phyloP scores from a whole-genome alignment of 352 stramenopile genomes.

The Pilasporangium apinafurcum region DNA sequence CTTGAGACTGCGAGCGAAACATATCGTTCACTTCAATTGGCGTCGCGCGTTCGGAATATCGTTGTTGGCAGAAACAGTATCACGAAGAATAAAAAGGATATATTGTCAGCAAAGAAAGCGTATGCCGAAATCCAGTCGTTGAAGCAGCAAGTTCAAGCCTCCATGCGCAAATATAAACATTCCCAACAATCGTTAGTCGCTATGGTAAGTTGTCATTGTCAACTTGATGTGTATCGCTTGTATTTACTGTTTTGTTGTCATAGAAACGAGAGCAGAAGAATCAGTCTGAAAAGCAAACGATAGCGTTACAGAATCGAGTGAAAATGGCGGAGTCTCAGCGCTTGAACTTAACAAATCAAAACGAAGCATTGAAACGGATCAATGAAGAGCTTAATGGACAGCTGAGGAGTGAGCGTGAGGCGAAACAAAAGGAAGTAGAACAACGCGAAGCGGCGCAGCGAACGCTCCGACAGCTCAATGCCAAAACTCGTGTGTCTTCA shows the following conservation, averaged over 20 bases:
- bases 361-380: conserved; percentile 54
- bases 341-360: conserved; percentile 52
- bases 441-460: conserved; percentile 67
- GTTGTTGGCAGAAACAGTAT: conserved; percentile 76
- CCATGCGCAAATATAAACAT: conserved; percentile 80
- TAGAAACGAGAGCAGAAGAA: conserved; percentile 91
- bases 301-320: conserved; percentile 66
- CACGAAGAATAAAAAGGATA: conserved; percentile 81
- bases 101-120: conserved; percentile 89
- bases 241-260: conserved; percentile 17
- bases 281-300: conserved; percentile 86
- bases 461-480: conserved; percentile 52
- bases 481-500: conserved; percentile 57
- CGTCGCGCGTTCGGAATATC: conserved; percentile 73
- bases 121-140: conserved; percentile 93
- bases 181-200: conserved; percentile 88
- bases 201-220: conserved; percentile 67
- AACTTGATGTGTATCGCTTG: conserved; percentile 2
- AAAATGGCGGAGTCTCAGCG: conserved; percentile 75
- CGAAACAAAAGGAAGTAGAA: conserved; percentile 51
- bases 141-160: conserved; percentile 88
- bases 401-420: conserved; percentile 65
- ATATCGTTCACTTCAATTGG: conserved; percentile 84
- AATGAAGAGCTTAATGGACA: conserved; percentile 66
- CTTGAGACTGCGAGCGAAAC: conserved; percentile 81